Evolutionary conservation across 73 alveolate genomes (phyloP).

Genomic region (Paramecium octaurelia): DNA sequence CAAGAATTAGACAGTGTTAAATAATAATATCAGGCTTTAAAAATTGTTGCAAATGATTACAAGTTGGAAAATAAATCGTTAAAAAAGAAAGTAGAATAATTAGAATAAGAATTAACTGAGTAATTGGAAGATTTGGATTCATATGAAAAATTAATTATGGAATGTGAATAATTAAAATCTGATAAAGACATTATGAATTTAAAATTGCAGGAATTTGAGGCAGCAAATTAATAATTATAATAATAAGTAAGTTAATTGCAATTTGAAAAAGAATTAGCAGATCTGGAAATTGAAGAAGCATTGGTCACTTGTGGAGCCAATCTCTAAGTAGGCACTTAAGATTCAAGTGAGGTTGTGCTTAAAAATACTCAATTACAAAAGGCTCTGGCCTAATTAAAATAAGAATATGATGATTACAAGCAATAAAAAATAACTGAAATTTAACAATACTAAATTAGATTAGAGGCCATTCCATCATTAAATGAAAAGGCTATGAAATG

Average conservation of each 20-base stretch:
- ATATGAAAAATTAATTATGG: not conserved
- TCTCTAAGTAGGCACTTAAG: not conserved
- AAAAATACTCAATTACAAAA: not conserved
- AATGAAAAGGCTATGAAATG: conserved; percentile 33
- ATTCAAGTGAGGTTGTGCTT: not conserved
- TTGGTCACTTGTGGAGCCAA: not conserved
- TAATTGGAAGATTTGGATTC: not conserved
- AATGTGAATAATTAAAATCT: not conserved
- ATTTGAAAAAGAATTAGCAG: not conserved
- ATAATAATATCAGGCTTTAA: not conserved
- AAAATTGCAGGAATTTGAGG: not conserved
- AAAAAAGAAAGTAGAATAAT: conserved; percentile 9
- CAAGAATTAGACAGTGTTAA: not conserved
- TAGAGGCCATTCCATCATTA: not conserved
- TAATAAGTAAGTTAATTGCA: not conserved
- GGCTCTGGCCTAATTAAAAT: not conserved
- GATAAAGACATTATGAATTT: not conserved
- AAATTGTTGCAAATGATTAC: not conserved
- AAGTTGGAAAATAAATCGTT: conserved; percentile 8
- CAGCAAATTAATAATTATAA: not conserved
- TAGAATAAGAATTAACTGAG: not conserved
- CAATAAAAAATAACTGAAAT: not conserved
- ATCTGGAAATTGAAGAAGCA: conserved; percentile 8
- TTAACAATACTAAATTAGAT: not conserved
- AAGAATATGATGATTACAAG: not conserved